These are phyloP conservation scores for Silene noctiflora DNA, from an alignment of 179 eudicot species.

Conservation along the genomic window DNA sequence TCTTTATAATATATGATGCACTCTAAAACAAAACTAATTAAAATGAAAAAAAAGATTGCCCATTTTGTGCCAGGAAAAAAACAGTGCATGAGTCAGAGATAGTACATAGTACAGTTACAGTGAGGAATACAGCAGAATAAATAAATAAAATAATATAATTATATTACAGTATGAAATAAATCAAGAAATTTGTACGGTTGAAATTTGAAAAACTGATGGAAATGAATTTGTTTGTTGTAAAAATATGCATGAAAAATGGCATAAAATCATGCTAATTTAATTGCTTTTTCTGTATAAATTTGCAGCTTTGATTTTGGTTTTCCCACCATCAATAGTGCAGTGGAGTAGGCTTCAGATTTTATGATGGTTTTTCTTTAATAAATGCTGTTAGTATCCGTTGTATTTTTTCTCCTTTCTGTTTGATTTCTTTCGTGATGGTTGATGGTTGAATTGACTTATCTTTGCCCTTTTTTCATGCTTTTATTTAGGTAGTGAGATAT, in stretches of 20 bases:
- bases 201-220: background rate
- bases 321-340: conserved; percentile 27
- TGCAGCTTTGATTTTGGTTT: conserved; percentile 34
- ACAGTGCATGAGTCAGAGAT: conserved; percentile 1
- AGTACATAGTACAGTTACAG: conserved; percentile 8
- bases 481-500: too few species aligned
- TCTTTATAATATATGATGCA: background rate
- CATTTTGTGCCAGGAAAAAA: background rate
- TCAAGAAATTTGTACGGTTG: background rate
- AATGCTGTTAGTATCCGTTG: too few species aligned
- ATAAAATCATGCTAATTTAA: background rate
- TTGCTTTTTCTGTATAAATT: background rate
- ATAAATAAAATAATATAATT: background rate
- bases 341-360: background rate
- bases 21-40: background rate
- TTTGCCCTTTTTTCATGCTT: too few species aligned
- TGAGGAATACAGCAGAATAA: background rate
- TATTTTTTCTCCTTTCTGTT: too few species aligned
- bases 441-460: too few species aligned
- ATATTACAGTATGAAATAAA: background rate
- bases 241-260: background rate
- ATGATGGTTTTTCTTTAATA: too few species aligned
- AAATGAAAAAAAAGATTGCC: too few species aligned
- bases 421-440: too few species aligned
- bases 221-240: too few species aligned